Evolutionary conservation across 1,284 basidiomycete genomes (phyloP).

Genomic region (Mycosarcoma maydis): DNA sequence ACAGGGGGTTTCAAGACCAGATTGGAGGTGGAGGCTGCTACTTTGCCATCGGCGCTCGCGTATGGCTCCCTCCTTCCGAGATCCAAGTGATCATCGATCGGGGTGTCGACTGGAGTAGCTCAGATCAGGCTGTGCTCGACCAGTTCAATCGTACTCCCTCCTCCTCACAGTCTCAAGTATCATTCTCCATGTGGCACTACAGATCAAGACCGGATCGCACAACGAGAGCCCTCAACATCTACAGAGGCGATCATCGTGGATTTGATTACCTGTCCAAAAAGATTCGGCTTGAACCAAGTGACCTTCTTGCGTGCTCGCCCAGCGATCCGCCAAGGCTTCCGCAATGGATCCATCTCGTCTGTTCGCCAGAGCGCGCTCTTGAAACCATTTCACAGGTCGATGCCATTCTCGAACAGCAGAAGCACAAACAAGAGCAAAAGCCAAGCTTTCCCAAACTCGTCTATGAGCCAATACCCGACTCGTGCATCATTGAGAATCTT

Average conservation of each 20-base stretch:
- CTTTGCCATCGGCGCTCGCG: constrained; percentile 76
- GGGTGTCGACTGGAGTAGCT: constrained; percentile 79
- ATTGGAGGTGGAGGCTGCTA: constrained; percentile 87
- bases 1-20: constrained; percentile 68
- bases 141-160: constrained; percentile 71
- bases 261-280: constrained; percentile 84
- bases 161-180: neutral
- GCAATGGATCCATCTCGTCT: constrained; percentile 82
- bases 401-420: constrained; percentile 62
- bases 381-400: constrained; percentile 76
- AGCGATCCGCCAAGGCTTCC: constrained; percentile 71
- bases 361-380: constrained; percentile 78
- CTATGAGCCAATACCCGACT: constrained; percentile 83
- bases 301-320: constrained; percentile 70
- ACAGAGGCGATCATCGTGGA: constrained; percentile 77
- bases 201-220: constrained; percentile 75
- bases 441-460: constrained; percentile 71
- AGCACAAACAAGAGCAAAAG: constrained; percentile 73
- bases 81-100: constrained; percentile 79
- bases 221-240: constrained; percentile 78
- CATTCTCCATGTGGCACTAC: constrained; percentile 76
- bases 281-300: constrained; percentile 76
- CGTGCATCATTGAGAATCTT: constrained; percentile 72
- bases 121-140: constrained; percentile 73
- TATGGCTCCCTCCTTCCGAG: constrained; percentile 71